phyloP scores from a whole-genome alignment of 83 land plant genomes.

The Thuja plicata region DNA sequence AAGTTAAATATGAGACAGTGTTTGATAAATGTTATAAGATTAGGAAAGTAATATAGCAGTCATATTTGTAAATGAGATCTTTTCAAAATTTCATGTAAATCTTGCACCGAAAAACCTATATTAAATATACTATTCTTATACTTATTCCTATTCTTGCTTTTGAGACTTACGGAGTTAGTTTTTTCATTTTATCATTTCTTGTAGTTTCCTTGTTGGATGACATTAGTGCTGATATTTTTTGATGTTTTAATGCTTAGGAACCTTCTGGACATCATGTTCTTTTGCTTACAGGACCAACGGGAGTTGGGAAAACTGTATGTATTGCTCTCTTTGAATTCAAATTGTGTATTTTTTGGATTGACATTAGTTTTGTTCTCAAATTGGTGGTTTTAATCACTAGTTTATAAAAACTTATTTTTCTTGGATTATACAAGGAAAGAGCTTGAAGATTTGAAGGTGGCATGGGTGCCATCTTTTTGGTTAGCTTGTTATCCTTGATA shows the following conservation, averaged over 20 bases:
- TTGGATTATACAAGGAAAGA: background rate
- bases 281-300: conserved; percentile 80
- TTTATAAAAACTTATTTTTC: background rate
- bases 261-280: conserved; percentile 33
- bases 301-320: conserved; percentile 87
- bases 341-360: background rate
- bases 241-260: conserved; percentile 30
- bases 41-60: background rate
- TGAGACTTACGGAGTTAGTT: background rate
- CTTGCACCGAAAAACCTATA: background rate
- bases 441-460: background rate
- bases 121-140: background rate
- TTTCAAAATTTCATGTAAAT: background rate
- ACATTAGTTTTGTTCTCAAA: background rate
- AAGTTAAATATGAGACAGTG: background rate
- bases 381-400: background rate
- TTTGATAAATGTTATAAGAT: background rate
- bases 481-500: background rate
- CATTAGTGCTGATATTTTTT: background rate
- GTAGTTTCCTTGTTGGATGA: background rate
- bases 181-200: conserved; percentile 3
- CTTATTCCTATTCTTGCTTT: background rate
- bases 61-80: background rate
- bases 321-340: background rate
- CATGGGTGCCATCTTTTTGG: background rate